Percentiles rank a stretch among this genome's conserved stretches.
Conservation (phyloP, 495 filamentous ascomycete genomes). For the Immersiella caudata region DNA sequence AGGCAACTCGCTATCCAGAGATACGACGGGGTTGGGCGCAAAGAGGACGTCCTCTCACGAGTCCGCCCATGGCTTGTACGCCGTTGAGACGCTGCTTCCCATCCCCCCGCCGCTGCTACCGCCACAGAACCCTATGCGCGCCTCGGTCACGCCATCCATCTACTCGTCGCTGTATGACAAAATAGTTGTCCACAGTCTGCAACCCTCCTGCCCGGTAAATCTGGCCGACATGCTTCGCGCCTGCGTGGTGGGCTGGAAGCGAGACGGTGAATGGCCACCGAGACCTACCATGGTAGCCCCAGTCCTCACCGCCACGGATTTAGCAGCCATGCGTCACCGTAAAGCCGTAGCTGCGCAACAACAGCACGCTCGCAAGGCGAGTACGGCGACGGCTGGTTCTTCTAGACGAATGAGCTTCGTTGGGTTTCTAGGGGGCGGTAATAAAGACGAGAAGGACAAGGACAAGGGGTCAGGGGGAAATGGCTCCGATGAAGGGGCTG, state of each 20-base stretch:
- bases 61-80: constrained; percentile 31
- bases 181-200: constrained; percentile 73
- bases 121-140: constrained; percentile 67
- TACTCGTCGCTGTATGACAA: constrained; percentile 89
- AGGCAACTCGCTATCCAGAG: constrained; percentile 11
- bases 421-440: constrained; percentile 30
- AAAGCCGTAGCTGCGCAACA: constrained; percentile 31
- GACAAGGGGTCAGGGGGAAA: constrained; percentile 24
- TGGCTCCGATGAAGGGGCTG: constrained; percentile 49
- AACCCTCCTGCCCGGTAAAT: constrained; percentile 85
- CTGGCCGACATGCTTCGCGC: constrained; percentile 76
- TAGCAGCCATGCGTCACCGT: constrained; percentile 42
- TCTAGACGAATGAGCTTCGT: constrained; percentile 34
- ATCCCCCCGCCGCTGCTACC: constrained; percentile 69
- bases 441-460: constrained; percentile 7
- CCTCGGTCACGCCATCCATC: constrained; percentile 67
- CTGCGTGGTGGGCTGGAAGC: constrained; percentile 89
- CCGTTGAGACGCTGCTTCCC: constrained; percentile 57
- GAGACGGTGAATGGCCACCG: constrained; percentile 93
- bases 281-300: constrained; percentile 48
- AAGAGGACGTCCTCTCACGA: constrained; percentile 26
- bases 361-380: constrained; percentile 29
- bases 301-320: constrained; percentile 29
- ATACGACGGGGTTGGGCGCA: constrained; percentile 6
- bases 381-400: constrained; percentile 17